Base-by-base conservation (phyloP, 2,329 filamentous ascomycete species). In the Colletotrichum spaethianum region DNA sequence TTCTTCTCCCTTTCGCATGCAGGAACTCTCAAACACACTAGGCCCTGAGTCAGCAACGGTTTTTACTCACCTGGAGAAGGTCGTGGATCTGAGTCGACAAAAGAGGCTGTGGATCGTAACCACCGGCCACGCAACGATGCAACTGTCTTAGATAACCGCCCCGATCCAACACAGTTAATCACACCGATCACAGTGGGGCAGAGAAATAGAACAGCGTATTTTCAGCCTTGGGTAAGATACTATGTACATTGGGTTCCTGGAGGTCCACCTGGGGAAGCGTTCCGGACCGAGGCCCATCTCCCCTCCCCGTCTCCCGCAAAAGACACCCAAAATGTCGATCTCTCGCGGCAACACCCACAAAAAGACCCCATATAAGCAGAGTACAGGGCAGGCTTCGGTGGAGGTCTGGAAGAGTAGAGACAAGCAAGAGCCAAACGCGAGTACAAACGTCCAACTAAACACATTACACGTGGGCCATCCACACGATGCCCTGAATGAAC, bases 31-130 rank as follows among this genome's bases (percentile, higher is more conserved):
- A 44, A 31, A 33, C 23, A 31, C 48, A 36, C 31, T 26, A 31
- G 44, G 46, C 33, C 16, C 48, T 63, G 61, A 63, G 33, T 44
- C 48, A 63, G 61, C 36, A 55, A 53, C 36, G 33, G 12, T 31
- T 23, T 62, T 46, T 44, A 20, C 28, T 62, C 48, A 20, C 33
- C 23, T 50, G 60, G 46, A 9, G 28, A 26, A 23, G 38, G 33
- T 53, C 23, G 36, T 23, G 23, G 48, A 44, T 55, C 36, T 63
- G 36, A 9, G 23, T n/a, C 23, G 26, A 55, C 8, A 33, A 40
- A 42, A n/a, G 44, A 36, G 38, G 23, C 8, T 12, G 38, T 57
- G n/a, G 55, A 57, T 40, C 36, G n/a, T 16, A 12, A 20, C 23
- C 23, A 12, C 23, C n/a, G 36, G 20, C 14, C 38, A 44, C 23